phyloP scores from a whole-genome alignment of 2,329 filamentous ascomycete genomes.

The Fusarium papillatum region DNA sequence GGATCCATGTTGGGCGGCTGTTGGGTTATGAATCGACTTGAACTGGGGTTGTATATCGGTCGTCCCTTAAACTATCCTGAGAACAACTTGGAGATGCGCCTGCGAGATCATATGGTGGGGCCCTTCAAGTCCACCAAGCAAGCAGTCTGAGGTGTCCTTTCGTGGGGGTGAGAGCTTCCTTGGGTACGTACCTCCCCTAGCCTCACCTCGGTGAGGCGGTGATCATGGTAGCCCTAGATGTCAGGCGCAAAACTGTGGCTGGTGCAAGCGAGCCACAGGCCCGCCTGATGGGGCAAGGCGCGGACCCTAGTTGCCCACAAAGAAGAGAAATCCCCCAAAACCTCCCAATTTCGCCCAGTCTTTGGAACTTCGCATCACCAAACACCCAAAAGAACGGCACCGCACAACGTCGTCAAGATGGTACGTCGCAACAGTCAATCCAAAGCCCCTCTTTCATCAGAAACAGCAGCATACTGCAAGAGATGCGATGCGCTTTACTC shows the following conservation, averaged over 20 bases:
- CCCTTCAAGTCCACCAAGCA: slow-evolving; percentile 22
- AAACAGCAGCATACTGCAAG: slow-evolving; percentile 12
- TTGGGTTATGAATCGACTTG: slow-evolving; percentile 21
- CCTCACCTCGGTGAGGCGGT: slow-evolving; percentile 41
- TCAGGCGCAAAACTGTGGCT: slow-evolving; percentile 45
- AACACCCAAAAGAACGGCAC: slow-evolving; percentile 57
- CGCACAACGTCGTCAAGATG: slow-evolving; percentile 64
- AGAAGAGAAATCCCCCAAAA: slow-evolving; percentile 58
- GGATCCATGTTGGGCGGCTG: slow-evolving; percentile 70
- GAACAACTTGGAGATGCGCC: slow-evolving; percentile 48
- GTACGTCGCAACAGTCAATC: slow-evolving; percentile 50
- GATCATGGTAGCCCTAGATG: slow-evolving; percentile 34
- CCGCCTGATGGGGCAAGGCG: slow-evolving; percentile 49
- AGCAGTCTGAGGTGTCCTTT: slow-evolving; percentile 34
- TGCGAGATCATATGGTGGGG: slow-evolving; percentile 46
- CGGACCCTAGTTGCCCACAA: slow-evolving; percentile 60
- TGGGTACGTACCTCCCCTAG: slow-evolving; percentile 31
- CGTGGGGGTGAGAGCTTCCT: slow-evolving; percentile 34
- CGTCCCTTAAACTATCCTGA: slow-evolving; percentile 39
- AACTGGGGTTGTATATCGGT: slow-evolving; percentile 22
- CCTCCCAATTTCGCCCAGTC: slow-evolving; percentile 54
- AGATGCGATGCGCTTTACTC: slow-evolving; percentile 17
- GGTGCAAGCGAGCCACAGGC: slow-evolving; percentile 41
- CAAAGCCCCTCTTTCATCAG: slow-evolving; percentile 20
- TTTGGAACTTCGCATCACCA: slow-evolving; percentile 57